phyloP scores from a whole-genome alignment of 2,329 filamentous ascomycete genomes.

The Microcera coccophila region DNA sequence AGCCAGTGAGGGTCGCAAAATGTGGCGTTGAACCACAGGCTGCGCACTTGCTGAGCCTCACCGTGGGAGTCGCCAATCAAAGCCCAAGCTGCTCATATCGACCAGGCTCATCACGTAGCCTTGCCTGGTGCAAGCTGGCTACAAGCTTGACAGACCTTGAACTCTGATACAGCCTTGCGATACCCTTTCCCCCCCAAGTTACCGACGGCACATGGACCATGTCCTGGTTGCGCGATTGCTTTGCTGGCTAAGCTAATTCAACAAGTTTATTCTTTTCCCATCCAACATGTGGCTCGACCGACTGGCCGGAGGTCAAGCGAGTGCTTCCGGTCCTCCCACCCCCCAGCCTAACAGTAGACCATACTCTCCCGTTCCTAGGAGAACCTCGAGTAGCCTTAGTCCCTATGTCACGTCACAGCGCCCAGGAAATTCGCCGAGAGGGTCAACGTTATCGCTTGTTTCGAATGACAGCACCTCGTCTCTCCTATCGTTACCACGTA shows the following conservation, averaged over 20 bases:
- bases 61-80: slow-evolving; percentile 2
- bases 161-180: slow-evolving; percentile 16
- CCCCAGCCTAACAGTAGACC: slow-evolving; percentile 62
- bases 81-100: slow-evolving; percentile 5
- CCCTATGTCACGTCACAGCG: slow-evolving; percentile 67
- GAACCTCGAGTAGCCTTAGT: slow-evolving; percentile 64
- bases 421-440: slow-evolving; percentile 63
- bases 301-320: slow-evolving; percentile 64
- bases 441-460: slow-evolving; percentile 74
- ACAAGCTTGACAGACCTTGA: slow-evolving; percentile 18
- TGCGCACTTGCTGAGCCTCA: neutral
- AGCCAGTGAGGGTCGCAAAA: neutral
- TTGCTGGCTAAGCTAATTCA: slow-evolving; percentile 1
- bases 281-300: slow-evolving; percentile 83
- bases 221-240: slow-evolving; percentile 10
- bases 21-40: neutral
- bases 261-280: slow-evolving; percentile 8
- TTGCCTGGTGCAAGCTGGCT: slow-evolving; percentile 27
- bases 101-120: slow-evolving; percentile 14
- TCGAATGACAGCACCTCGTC: slow-evolving; percentile 75
- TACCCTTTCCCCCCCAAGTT: slow-evolving; percentile 8
- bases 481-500: slow-evolving; percentile 61
- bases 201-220: slow-evolving; percentile 5
- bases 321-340: slow-evolving; percentile 53
- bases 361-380: slow-evolving; percentile 66